phyloP scores from a whole-genome alignment of 805 yeast species.

The Cyberlindnera mrakii region DNA sequence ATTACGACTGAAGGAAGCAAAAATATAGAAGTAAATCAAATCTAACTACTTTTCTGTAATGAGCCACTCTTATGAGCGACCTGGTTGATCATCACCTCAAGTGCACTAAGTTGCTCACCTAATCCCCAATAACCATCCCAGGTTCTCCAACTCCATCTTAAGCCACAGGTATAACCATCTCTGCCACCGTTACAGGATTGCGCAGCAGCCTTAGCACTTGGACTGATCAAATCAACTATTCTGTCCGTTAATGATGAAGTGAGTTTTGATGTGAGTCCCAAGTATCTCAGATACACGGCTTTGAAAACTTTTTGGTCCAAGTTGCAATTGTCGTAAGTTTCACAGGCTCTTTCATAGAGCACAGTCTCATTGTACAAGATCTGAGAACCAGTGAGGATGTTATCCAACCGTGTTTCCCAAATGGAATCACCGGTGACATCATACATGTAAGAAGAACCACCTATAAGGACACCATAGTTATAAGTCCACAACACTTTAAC shows the following conservation, averaged over 20 bases:
- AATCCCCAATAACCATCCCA: conserved; percentile 78
- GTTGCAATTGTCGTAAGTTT: conserved; percentile 54
- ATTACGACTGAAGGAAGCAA: no score
- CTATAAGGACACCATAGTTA: conserved; percentile 67
- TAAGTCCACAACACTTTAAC: conserved; percentile 72
- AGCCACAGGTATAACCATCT: conserved; percentile 85
- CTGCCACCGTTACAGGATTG: conserved; percentile 79
- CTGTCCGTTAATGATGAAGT: conserved; percentile 46
- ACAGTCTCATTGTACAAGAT: conserved; percentile 38
- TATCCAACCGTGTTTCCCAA: conserved; percentile 37
- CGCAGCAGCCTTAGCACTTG: conserved; percentile 71
- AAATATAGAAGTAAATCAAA: no score
- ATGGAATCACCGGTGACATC: conserved; percentile 56
- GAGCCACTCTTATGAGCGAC: conserved; percentile 23
- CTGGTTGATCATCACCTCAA: conserved; percentile 52
- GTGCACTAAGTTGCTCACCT: conserved; percentile 86
- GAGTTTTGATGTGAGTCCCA: conserved; percentile 66
- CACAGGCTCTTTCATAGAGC: conserved; percentile 86
- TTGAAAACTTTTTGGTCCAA: conserved; percentile 87
- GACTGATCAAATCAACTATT: conserved; percentile 29
- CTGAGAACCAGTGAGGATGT: conserved; percentile 21
- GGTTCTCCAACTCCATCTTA: conserved; percentile 58
- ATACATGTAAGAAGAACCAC: conserved; percentile 72
- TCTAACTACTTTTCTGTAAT: no score
- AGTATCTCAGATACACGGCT: conserved; percentile 70